phyloP scores from a whole-genome alignment of 257 asterid species.

The Solanum piurae region DNA sequence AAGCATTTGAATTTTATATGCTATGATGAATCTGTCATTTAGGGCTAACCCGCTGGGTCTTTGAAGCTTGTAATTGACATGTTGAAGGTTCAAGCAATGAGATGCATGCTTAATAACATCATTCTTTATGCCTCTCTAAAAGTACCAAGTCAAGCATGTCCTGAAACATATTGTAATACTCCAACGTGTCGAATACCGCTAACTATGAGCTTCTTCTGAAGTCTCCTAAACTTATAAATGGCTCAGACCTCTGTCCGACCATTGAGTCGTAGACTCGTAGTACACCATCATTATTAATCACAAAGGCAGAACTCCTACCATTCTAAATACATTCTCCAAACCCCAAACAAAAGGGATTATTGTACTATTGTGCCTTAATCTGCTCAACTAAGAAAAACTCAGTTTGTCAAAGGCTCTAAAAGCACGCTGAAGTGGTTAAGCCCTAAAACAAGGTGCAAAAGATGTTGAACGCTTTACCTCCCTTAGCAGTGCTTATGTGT shows the following conservation, averaged over 20 bases:
- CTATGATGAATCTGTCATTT: not conserved
- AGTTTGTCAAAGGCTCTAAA: not conserved
- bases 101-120: not conserved
- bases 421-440: not conserved
- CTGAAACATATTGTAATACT: not conserved
- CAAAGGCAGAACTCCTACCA: not conserved
- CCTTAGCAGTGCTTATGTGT: not conserved
- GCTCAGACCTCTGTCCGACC: not conserved
- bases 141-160: not conserved
- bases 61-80: not conserved
- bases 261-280: not conserved
- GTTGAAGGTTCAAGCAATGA: not conserved
- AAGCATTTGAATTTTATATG: not conserved
- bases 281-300: not conserved
- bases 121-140: not conserved
- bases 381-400: not conserved
- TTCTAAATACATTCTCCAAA: not conserved
- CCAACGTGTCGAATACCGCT: not conserved
- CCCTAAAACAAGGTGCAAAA: not conserved
- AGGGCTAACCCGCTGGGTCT: not conserved
- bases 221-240: not conserved
- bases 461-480: not conserved
- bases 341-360: not conserved
- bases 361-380: not conserved
- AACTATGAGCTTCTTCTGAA: not conserved